Evolutionary conservation across 2,329 filamentous ascomycete genomes (phyloP), one percentile per base, ranked within the genome.

Genomic region (Phoma sp.): DNA sequence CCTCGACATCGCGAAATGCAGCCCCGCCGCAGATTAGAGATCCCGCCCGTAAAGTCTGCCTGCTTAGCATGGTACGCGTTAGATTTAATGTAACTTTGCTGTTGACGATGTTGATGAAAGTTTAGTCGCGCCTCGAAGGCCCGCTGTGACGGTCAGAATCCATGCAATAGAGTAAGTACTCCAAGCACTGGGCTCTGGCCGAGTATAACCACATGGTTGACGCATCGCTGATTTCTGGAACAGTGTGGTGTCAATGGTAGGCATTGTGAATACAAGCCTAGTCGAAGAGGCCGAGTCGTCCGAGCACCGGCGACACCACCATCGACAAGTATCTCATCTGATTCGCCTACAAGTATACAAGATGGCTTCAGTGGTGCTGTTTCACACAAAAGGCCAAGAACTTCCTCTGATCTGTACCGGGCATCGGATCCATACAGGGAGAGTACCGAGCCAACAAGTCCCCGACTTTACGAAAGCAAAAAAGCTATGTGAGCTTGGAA

Each of bases 41-140:
- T 43, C 12, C 51, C 51, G 10, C 51, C 51, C 4, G 45, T 54
- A 5, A 54, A 54, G 26, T 32, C 46, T 18, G 51, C 51, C n/a
- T 54, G 51, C 33, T 15, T 54, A 49, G 26, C 51, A 49, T 54
- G 51, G 51, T 54, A 48, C 9, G 32, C n/a, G 15, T 11, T 17
- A 17, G n/a, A 17, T 15, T 5, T 9, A 21, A 11, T 5, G 3
- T 7, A 9, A 21, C 1, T 25, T 18, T 11, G 10, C 18, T 14
- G 7, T 11, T n/a, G 12, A 43, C 2, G 7, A 29, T 39, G 23
- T 39, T 54, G 29, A 54, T n/a, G 15, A 26, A 11, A 1, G 9
- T 17, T 11, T 17, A 54, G 51, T n/a, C 51, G 51, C 33, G 45
- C 51, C 34, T 54, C 51, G 5, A 54, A 54, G 14, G 46, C 51